phyloP scores from a whole-genome alignment of 2,329 filamentous ascomycete genomes.

The Aureobasidium sp. region DNA sequence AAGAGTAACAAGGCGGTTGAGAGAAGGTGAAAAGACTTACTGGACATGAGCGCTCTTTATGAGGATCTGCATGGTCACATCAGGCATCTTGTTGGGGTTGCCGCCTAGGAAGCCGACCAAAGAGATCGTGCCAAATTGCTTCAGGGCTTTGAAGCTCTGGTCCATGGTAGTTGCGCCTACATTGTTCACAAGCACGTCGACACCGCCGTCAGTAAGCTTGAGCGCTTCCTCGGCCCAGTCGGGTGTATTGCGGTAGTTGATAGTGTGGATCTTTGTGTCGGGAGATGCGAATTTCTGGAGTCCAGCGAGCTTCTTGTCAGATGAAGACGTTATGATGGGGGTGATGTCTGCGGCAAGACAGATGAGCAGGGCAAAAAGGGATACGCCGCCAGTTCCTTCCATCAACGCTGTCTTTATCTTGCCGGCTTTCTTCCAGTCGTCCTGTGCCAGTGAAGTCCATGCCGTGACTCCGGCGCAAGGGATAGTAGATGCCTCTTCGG shows the following conservation, averaged over 20 bases:
- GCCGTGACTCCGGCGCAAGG: conserved; percentile 41
- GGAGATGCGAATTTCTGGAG: conserved; percentile 18
- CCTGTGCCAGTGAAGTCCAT: conserved; percentile 32
- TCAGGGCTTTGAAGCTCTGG: conserved; percentile 29
- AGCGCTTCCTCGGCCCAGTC: conserved; percentile 19
- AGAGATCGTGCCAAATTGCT: conserved; percentile 34
- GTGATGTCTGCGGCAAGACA: conserved; percentile 24
- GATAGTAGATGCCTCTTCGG: conserved; percentile 30
- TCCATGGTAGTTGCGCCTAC: conserved; percentile 22
- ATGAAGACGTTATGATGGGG: conserved; percentile 29
- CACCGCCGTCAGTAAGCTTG: conserved; percentile 14
- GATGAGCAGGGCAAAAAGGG: conserved; percentile 25
- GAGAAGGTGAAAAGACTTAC: conserved; percentile 16
- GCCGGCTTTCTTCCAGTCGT: conserved; percentile 25
- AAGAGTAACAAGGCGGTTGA: too few relatives aligned
- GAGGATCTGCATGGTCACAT: conserved; percentile 32
- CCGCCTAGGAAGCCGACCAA: conserved; percentile 36
- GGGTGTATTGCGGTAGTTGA: conserved; percentile 16
- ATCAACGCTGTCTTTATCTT: conserved; percentile 38
- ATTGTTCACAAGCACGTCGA: conserved; percentile 21
- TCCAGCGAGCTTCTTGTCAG: conserved; percentile 18
- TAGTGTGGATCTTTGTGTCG: conserved; percentile 21
- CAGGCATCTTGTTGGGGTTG: conserved; percentile 25
- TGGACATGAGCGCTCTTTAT: conserved; percentile 30
- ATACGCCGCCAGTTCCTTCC: conserved; percentile 30